Evolutionary conservation across 148 eudicot genomes (phyloP), one percentile per base, ranked within the genome.

Genomic region (Suaeda aralocaspica): DNA sequence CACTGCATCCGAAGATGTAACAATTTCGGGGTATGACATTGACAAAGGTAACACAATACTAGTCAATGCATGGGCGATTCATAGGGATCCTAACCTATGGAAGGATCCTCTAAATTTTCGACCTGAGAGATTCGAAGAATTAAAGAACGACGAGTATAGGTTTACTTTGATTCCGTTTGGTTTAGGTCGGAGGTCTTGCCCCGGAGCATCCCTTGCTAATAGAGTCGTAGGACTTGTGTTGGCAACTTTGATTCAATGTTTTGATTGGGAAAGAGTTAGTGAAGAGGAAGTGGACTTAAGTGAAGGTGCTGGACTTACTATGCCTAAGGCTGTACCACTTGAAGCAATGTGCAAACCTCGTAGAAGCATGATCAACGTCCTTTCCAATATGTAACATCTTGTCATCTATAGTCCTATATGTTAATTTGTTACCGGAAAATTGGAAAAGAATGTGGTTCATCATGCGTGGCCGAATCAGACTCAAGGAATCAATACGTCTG

Each of bases 221-320:
- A 68, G 59, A 41, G 68, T 75, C 5, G 18, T 75, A 2, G 78
- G 33, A 1, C n/a, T 75, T 12, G 42, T 30, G 15, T 52, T 75
- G 68, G 78, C 78, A 2, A 30, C 64, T 9, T 68, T 68, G 63
- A 62, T 75, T 24, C 78, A 68, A 29, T 75, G 78, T 64, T 75
- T 75, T 61, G 78, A 75, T 31, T 75, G 78, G 78, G 14, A 75
- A 16, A 75, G 56, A 48, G 29, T 68, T 55, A 29, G 48, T 44
- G 21, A 44, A 1, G 48, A 69, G 15, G 15, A 62, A 13, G 58
- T 69, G 57, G 78, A 76, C 26, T 69, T 76, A 31, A 44, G 5
- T 15, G 74, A 76, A 45, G 78, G 78, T 9, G 16, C 24, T 55
- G 78, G 78, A 25, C 78, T 62, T 18, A 69, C 64, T 39, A 76